Percentiles rank a stretch among this genome's conserved stretches.
Evolutionary conservation across 345 rosid genomes (phyloP).

Genomic region (Eutrema heterophyllum): DNA sequence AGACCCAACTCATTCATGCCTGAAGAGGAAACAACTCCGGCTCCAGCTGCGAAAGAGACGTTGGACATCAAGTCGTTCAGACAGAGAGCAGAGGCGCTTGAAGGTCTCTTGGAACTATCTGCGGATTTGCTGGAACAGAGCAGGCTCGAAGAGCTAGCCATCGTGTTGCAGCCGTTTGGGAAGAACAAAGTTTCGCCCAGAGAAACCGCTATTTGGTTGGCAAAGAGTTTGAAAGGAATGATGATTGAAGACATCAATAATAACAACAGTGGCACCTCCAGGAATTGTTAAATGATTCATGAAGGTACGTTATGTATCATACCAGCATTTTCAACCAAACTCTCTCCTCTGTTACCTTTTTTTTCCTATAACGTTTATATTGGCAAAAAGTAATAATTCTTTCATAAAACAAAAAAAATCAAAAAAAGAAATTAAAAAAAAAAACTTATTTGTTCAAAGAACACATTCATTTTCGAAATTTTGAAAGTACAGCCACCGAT

Average conservation of each 20-base stretch:
- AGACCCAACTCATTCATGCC: slow-evolving; percentile 34
- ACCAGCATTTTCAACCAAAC: background rate
- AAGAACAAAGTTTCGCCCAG: slow-evolving; percentile 94
- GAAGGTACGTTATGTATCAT: background rate
- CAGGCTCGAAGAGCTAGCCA: slow-evolving; percentile 83
- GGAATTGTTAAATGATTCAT: slow-evolving; percentile 19
- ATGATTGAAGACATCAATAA: slow-evolving; percentile 64
- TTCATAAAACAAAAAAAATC: background rate
- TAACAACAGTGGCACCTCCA: slow-evolving; percentile 22
- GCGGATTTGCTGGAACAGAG: slow-evolving; percentile 87
- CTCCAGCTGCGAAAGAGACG: slow-evolving; percentile 46
- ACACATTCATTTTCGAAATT: slow-evolving; percentile 6
- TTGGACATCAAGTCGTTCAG: slow-evolving; percentile 82
- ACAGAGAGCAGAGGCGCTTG: slow-evolving; percentile 98
- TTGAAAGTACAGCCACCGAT: slow-evolving; percentile 1
- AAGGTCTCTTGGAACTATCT: slow-evolving; percentile 87
- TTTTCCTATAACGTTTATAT: background rate
- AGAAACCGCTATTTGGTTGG: slow-evolving; percentile 99
- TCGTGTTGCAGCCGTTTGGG: slow-evolving; percentile 95
- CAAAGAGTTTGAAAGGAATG: slow-evolving; percentile 94
- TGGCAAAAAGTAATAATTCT: slow-evolving; percentile 15
- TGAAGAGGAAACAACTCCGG: slow-evolving; percentile 53
- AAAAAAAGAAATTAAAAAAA: background rate
- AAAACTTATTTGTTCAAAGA: background rate
- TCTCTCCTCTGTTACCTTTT: slow-evolving; percentile 4